Evolutionary conservation across 2,329 filamentous ascomycete species (phyloP).

Genomic region (Celoporthe dispersa): DNA sequence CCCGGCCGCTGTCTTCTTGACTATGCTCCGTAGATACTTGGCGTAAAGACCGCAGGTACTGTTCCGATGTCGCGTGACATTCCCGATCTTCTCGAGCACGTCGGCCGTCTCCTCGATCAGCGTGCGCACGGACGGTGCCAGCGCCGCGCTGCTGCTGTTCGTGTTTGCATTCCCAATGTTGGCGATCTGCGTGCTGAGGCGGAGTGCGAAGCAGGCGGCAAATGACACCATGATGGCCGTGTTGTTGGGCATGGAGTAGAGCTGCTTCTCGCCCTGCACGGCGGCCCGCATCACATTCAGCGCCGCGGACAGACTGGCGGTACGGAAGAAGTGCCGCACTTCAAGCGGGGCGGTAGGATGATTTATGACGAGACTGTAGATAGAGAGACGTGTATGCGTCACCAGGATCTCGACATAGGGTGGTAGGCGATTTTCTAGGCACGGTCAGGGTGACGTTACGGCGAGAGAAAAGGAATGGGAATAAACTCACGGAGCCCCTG

Average conservation of each 20-base stretch:
- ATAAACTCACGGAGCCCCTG: constrained; percentile 51
- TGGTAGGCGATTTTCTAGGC: constrained; percentile 59
- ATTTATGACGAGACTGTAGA: constrained; percentile 75
- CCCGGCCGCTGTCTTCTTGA: constrained; percentile 42
- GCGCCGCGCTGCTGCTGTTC: constrained; percentile 25
- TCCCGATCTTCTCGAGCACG: constrained; percentile 71
- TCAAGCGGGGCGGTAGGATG: constrained; percentile 72
- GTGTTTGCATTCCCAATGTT: constrained; percentile 51
- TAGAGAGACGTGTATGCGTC: constrained; percentile 74
- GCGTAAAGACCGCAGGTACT: constrained; percentile 63
- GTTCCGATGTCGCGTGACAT: constrained; percentile 66
- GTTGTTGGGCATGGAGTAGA: constrained; percentile 79
- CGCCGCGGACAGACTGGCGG: constrained; percentile 71
- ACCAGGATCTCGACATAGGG: constrained; percentile 78
- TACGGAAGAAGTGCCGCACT: constrained; percentile 74
- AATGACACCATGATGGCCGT: constrained; percentile 81
- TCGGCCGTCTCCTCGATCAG: constrained; percentile 71
- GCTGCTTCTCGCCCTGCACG: constrained; percentile 70
- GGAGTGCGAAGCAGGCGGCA: constrained; percentile 71
- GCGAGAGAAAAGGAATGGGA: background rate
- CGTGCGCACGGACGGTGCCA: constrained; percentile 66
- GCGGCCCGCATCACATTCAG: constrained; percentile 76
- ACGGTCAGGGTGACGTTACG: constrained; percentile 6
- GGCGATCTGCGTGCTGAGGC: constrained; percentile 62
- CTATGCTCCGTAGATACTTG: constrained; percentile 50